Conservation (phyloP, 1,284 basidiomycete genomes). For the Fereydounia khargensis region DNA sequence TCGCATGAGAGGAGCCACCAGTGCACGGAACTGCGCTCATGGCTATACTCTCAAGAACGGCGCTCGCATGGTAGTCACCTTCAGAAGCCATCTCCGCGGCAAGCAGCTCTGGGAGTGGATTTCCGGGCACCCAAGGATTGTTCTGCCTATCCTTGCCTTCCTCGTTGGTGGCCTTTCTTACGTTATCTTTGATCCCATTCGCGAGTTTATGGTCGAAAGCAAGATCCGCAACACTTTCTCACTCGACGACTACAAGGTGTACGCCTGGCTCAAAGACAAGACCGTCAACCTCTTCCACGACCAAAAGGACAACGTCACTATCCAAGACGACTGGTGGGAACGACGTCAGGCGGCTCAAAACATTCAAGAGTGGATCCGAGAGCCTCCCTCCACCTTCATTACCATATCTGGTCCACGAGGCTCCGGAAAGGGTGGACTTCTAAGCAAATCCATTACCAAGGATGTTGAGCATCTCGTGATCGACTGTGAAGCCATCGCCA, state of each 20-base stretch:
- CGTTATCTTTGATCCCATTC: conserved; percentile 84
- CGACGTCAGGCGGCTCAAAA: conserved; percentile 72
- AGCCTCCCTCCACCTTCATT: conserved; percentile 70
- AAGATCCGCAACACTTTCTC: conserved; percentile 77
- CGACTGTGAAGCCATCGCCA: conserved; percentile 76
- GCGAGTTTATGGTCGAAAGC: conserved; percentile 77
- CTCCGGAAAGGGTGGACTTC: conserved; percentile 77
- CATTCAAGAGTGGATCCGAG: conserved; percentile 70
- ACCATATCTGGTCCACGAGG: conserved; percentile 87
- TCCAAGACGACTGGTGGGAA: conserved; percentile 72
- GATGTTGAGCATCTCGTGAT: conserved; percentile 62
- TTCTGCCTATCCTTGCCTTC: conserved; percentile 80
- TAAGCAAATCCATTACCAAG: conserved; percentile 62
- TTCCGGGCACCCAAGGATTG: conserved; percentile 77
- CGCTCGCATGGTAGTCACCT: conserved; percentile 69
- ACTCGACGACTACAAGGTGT: conserved; percentile 17
- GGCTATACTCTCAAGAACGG: conserved; percentile 63
- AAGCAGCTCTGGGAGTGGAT: conserved; percentile 81
- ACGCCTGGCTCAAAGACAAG: conserved; percentile 40
- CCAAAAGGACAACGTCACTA: conserved; percentile 26
- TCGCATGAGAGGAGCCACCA: conserved; percentile 68
- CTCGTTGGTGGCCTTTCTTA: conserved; percentile 84
- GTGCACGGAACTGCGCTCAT: conserved; percentile 82
- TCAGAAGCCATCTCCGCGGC: conserved; percentile 72
- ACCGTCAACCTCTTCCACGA: conserved; percentile 36